A percentile compares a stretch with the other conserved stretches of the same genome.
These are phyloP conservation scores for Magnaporthales sp. DNA, from an alignment of 2,329 filamentous ascomycete species.

Conservation along the genomic window DNA sequence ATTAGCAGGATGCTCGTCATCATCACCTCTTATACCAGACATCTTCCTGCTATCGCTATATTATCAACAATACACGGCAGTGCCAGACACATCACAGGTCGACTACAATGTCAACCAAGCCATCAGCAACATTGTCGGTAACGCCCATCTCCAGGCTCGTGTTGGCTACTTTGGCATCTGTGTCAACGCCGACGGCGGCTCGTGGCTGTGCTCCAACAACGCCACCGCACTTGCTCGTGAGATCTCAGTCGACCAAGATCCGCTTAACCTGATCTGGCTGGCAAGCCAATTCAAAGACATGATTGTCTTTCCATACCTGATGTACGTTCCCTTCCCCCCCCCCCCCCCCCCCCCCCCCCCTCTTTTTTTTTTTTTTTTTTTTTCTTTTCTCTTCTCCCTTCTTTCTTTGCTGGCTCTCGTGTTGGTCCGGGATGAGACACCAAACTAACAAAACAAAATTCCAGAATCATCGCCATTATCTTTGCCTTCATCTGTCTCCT, in stretches of 20 bases:
- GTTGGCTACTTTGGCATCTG: constrained; percentile 99
- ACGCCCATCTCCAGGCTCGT: constrained; percentile 75
- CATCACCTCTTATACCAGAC: constrained; percentile 84
- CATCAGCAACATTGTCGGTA: constrained; percentile 82
- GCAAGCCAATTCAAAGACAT: constrained; percentile 96
- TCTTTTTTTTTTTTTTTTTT: neutral
- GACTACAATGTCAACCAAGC: constrained; percentile 80
- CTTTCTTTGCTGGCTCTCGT: too few species aligned
- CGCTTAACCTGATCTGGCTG: constrained; percentile 94
- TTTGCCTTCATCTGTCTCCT: constrained; percentile 95
- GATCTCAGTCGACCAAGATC: constrained; percentile 84
- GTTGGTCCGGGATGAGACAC: neutral
- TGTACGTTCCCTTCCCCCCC: too few species aligned
- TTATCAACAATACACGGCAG: constrained; percentile 79
- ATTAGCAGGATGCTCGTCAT: constrained; percentile 92
- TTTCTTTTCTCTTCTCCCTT: too few species aligned
- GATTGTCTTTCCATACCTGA: constrained; percentile 94
- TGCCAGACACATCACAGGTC: constrained; percentile 79
- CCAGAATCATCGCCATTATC: constrained; percentile 90
- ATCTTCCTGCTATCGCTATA: constrained; percentile 99
- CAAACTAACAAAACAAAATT: constrained; percentile 8
- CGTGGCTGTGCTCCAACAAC: constrained; percentile 95
- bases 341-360: too few species aligned
- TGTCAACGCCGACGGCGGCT: constrained; percentile 81
- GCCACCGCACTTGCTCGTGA: constrained; percentile 87